Conservation (phyloP, 345 rosid genomes). For the Eucalyptus fibrosa region DNA sequence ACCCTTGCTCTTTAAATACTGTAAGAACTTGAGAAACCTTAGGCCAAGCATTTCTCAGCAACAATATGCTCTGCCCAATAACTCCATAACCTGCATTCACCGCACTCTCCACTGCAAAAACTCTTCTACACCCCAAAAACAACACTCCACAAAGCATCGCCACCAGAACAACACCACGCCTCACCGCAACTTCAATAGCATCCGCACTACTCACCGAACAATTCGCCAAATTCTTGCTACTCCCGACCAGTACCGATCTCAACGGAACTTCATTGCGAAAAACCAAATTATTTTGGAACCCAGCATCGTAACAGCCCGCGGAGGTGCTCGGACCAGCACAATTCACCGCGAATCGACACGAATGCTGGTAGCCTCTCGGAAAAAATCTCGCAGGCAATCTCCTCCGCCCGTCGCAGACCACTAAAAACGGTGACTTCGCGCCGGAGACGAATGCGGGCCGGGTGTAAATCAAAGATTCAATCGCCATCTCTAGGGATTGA, state of each 20-base stretch:
- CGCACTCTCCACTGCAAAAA: conserved; percentile 50
- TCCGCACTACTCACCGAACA: conserved; percentile 3
- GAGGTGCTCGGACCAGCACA: background rate
- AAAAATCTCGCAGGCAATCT: background rate
- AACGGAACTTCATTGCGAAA: background rate
- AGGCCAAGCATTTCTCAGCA: conserved; percentile 60
- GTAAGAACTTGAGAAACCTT: conserved; percentile 55
- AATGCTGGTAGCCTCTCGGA: background rate
- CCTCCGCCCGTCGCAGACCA: conserved; percentile 6
- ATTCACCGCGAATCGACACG: background rate
- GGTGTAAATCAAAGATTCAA: conserved; percentile 32
- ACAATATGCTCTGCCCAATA: conserved; percentile 43
- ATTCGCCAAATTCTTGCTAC: background rate
- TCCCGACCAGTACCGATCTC: background rate
- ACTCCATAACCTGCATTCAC: conserved; percentile 66
- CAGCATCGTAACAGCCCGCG: background rate
- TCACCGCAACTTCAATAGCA: conserved; percentile 23
- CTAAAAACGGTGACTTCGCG: conserved; percentile 5
- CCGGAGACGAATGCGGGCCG: conserved; percentile 18
- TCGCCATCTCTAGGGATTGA: conserved; percentile 4
- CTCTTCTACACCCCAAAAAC: conserved; percentile 46
- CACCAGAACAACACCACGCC: conserved; percentile 41
- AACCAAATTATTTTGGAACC: background rate
- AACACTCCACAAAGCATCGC: conserved; percentile 52
- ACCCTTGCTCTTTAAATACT: conserved; percentile 76